These are phyloP conservation scores for Fusarium sulawesiense DNA, from an alignment of 2,329 filamentous ascomycete genomes.

Conservation along the genomic window DNA sequence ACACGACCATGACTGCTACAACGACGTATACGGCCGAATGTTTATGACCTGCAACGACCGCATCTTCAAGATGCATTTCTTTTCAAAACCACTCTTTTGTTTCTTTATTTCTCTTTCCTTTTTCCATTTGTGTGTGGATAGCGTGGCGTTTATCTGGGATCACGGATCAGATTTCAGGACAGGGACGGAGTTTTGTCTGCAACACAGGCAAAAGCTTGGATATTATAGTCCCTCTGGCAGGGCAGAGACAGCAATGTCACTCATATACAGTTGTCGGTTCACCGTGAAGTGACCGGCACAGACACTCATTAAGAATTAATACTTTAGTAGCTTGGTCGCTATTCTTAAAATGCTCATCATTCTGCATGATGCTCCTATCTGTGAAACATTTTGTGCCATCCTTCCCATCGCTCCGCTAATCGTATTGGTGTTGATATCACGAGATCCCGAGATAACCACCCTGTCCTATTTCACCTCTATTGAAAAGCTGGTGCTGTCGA, in stretches of 20 bases:
- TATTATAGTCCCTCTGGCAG: conserved; percentile 42
- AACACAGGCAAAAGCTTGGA: conserved; percentile 22
- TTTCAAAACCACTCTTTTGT: conserved; percentile 11
- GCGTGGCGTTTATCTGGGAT: conserved; percentile 39
- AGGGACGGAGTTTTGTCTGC: conserved; percentile 4
- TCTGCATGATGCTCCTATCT: conserved; percentile 4
- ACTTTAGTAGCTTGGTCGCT: conserved; percentile 33
- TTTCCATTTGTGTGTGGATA: conserved; percentile 32
- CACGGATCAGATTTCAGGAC: conserved; percentile 7
- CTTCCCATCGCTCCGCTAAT: conserved; percentile 1
- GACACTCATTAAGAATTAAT: conserved; percentile 43
- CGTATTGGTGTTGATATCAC: neutral
- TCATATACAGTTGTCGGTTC: conserved; percentile 19
- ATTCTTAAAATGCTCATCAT: conserved; percentile 29
- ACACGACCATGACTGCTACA: conserved; percentile 21
- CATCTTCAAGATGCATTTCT: conserved; percentile 27
- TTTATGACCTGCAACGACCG: conserved; percentile 38
- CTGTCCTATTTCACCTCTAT: neutral
- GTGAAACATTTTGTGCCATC: neutral
- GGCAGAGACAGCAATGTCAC: conserved; percentile 30
- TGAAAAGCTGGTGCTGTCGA: neutral
- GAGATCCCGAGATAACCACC: neutral
- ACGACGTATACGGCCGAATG: conserved; percentile 39
- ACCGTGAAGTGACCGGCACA: conserved; percentile 13
- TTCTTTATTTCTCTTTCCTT: neutral